These are phyloP conservation scores for Saururus chinensis DNA, from an alignment of 164 flowering plant genomes.

Conservation along the genomic window DNA sequence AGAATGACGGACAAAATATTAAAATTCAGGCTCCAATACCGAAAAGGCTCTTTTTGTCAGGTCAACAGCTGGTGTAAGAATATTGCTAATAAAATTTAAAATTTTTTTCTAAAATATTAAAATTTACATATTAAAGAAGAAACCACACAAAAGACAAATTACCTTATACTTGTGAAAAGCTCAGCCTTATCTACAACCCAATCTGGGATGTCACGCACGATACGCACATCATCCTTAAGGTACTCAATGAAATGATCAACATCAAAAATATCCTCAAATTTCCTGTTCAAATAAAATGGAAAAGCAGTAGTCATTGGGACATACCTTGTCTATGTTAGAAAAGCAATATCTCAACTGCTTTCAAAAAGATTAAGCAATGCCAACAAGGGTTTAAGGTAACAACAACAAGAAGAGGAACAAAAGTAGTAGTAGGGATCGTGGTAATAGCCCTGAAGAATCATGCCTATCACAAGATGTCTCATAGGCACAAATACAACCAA, in stretches of 20 bases:
- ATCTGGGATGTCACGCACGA: slow-evolving; percentile 96
- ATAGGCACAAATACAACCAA: too few species aligned
- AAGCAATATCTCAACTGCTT: not conserved
- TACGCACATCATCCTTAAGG: slow-evolving; percentile 86
- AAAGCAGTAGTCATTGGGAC: not conserved
- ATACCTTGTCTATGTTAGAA: not conserved
- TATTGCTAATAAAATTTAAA: not conserved
- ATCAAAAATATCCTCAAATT: slow-evolving; percentile 96
- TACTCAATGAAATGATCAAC: slow-evolving; percentile 99
- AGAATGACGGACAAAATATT: too few species aligned
- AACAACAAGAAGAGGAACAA: too few species aligned
- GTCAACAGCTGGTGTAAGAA: too few species aligned
- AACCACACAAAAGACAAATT: not conserved
- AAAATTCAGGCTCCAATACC: too few species aligned
- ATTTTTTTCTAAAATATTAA: not conserved
- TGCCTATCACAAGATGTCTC: too few species aligned
- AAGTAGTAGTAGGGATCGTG: too few species aligned
- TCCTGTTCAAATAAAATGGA: slow-evolving; percentile 36
- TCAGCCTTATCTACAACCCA: slow-evolving; percentile 95
- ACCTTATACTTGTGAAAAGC: slow-evolving; percentile 91
- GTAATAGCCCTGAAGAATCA: too few species aligned
- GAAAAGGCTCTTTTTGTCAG: too few species aligned
- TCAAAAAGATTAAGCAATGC: not conserved
- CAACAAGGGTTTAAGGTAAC: too few species aligned
- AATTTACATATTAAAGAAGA: not conserved